Percentiles rank a stretch among this genome's conserved stretches.
Conservation (phyloP, 345 rosid species). For the Nephelium lappaceum region DNA sequence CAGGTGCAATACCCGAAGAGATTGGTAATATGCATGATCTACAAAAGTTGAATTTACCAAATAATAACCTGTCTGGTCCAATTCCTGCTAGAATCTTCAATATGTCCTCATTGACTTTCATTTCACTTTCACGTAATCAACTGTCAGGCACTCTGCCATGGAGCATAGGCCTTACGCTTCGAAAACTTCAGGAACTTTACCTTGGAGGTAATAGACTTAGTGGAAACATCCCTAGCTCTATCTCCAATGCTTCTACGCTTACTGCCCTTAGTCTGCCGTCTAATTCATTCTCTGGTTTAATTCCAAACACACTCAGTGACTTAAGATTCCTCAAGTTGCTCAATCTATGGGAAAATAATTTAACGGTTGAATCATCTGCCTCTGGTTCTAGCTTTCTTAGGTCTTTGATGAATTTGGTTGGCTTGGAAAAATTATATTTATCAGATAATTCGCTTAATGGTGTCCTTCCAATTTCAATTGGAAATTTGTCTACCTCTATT, state of each 20-base stretch:
- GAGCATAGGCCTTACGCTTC: not conserved
- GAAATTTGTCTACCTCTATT: constrained; percentile 10
- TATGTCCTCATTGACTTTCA: not conserved
- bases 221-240: constrained; percentile 10
- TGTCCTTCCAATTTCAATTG: constrained; percentile 16
- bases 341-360: not conserved
- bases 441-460: constrained; percentile 2
- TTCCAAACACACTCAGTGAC: not conserved
- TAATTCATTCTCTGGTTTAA: not conserved
- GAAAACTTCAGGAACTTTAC: not conserved
- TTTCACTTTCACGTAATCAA: not conserved
- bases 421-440: not conserved
- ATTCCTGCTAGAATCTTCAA: constrained; percentile 9
- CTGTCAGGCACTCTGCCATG: not conserved
- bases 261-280: not conserved
- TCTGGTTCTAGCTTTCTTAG: constrained; percentile 7
- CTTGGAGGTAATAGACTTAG: not conserved
- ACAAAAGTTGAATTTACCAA: not conserved
- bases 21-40: constrained; percentile 6
- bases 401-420: constrained; percentile 21
- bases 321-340: not conserved
- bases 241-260: constrained; percentile 5
- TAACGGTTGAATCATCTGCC: not conserved
- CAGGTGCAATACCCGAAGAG: constrained; percentile 28
- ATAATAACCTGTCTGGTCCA: not conserved